A percentile compares a stretch with the other conserved stretches of the same genome.
Conservation (phyloP, 345 rosid species). For the Cardamine chenopodiifolia region DNA sequence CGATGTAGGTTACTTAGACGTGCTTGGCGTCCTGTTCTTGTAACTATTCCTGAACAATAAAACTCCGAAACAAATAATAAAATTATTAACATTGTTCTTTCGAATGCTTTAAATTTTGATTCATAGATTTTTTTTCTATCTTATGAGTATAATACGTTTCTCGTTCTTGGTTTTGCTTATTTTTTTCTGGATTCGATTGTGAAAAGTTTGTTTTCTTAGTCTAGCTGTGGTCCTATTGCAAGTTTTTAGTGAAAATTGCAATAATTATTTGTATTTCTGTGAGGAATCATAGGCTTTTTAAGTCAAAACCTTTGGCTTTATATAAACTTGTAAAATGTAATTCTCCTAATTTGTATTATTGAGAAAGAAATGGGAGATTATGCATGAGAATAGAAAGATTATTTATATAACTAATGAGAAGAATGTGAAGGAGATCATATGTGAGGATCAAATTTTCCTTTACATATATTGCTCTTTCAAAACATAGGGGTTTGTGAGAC, state of each 20-base stretch:
- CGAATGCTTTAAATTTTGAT: background rate
- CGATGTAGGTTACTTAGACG: slow-evolving; percentile 71
- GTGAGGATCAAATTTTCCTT: background rate
- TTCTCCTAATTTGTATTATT: too few relatives aligned
- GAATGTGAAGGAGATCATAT: background rate
- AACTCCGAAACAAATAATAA: slow-evolving; percentile 13
- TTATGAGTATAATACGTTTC: background rate
- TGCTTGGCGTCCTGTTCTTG: slow-evolving; percentile 87
- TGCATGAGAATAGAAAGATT: too few relatives aligned
- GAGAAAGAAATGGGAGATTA: background rate
- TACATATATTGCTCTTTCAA: background rate
- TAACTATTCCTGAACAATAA: slow-evolving; percentile 78
- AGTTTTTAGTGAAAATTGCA: background rate
- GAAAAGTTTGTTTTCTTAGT: background rate
- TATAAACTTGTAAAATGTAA: too few relatives aligned
- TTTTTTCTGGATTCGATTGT: too few relatives aligned
- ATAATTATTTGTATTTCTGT: background rate
- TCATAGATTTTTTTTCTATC: background rate
- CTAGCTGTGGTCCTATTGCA: background rate
- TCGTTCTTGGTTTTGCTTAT: background rate
- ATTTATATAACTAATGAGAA: background rate
- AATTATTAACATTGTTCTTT: background rate
- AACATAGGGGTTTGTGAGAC: background rate
- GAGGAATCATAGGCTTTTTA: background rate
- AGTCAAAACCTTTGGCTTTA: background rate